These are phyloP conservation scores for Mortierella sp. DNA, from an alignment of 371 early-diverging fungal genomes.

Conservation along the genomic window DNA sequence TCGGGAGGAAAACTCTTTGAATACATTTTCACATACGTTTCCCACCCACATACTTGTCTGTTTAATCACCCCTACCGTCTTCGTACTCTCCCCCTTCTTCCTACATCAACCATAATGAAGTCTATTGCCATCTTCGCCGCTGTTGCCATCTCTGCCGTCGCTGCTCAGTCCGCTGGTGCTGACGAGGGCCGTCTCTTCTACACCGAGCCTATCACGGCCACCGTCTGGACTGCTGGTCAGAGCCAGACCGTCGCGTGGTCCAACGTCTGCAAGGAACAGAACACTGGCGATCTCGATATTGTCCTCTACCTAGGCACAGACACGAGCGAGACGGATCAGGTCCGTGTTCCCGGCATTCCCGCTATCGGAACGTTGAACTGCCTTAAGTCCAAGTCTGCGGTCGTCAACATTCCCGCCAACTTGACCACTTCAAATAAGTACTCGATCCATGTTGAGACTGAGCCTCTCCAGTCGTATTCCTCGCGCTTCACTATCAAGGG, in stretches of 20 bases:
- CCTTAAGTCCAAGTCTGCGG: constrained; percentile 19
- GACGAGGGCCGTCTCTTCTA: constrained; percentile 38
- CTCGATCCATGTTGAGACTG: constrained; percentile 31
- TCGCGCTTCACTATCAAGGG: constrained; percentile 41
- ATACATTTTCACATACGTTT: constrained; percentile 22
- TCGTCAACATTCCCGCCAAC: constrained; percentile 34
- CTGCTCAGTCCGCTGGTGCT: constrained; percentile 25
- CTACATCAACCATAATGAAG: constrained; percentile 33
- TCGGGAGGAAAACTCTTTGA: constrained; percentile 15
- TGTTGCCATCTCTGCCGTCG: constrained; percentile 36
- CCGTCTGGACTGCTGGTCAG: constrained; percentile 40
- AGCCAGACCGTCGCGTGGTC: constrained; percentile 54
- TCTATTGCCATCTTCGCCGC: constrained; percentile 25
- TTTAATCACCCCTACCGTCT: constrained; percentile 1
- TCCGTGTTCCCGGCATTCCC: constrained; percentile 29
- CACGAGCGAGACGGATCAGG: constrained; percentile 23
- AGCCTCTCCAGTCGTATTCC: constrained; percentile 40
- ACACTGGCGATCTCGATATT: constrained; percentile 22
- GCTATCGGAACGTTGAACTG: constrained; percentile 43
- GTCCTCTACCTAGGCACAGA: constrained; percentile 37
- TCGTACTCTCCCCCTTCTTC: constrained; percentile 5
- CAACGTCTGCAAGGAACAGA: constrained; percentile 38
- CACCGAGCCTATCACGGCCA: constrained; percentile 32
- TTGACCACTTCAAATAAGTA: constrained; percentile 33
- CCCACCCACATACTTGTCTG: constrained; percentile 35